Percentiles rank a stretch among this genome's conserved stretches.
Evolutionary conservation across 2,329 filamentous ascomycete genomes (phyloP).

Genomic region (Xylariaceae sp.): DNA sequence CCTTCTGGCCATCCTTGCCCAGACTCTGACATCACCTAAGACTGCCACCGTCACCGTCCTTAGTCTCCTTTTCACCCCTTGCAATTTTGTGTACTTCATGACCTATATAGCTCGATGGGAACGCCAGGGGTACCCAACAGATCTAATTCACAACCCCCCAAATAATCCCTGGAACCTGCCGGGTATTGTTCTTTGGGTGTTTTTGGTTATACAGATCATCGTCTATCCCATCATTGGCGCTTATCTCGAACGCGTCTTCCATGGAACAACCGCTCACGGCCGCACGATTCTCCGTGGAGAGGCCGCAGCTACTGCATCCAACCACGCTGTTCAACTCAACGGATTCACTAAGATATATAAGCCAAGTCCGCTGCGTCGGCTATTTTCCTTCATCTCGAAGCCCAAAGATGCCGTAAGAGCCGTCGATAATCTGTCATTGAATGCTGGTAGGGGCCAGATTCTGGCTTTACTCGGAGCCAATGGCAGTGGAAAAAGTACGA

Average conservation of each 20-base stretch:
- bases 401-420: conserved; percentile 69
- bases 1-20: conserved; percentile 75
- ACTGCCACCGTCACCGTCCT: conserved; percentile 65
- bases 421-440: conserved; percentile 68
- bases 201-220: conserved; percentile 73
- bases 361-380: conserved; percentile 57
- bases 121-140: conserved; percentile 52
- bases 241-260: conserved; percentile 67
- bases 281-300: conserved; percentile 47
- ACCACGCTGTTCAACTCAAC: conserved; percentile 64
- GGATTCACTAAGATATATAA: conserved; percentile 75
- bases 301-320: conserved; percentile 21
- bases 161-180: conserved; percentile 64
- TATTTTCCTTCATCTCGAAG: conserved; percentile 44
- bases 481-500: conserved; percentile 86
- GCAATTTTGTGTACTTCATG: conserved; percentile 81
- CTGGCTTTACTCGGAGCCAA: conserved; percentile 84
- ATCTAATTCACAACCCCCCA: conserved; percentile 60
- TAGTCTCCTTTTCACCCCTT: conserved; percentile 76
- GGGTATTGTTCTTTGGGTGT: conserved; percentile 73
- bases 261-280: conserved; percentile 66
- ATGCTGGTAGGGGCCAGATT: conserved; percentile 74
- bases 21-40: conserved; percentile 61
- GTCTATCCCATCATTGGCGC: conserved; percentile 73
- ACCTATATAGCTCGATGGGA: conserved; percentile 76